Base-by-base conservation (phyloP, 2,329 filamentous ascomycete species). In the Scedosporium minutisporum region DNA sequence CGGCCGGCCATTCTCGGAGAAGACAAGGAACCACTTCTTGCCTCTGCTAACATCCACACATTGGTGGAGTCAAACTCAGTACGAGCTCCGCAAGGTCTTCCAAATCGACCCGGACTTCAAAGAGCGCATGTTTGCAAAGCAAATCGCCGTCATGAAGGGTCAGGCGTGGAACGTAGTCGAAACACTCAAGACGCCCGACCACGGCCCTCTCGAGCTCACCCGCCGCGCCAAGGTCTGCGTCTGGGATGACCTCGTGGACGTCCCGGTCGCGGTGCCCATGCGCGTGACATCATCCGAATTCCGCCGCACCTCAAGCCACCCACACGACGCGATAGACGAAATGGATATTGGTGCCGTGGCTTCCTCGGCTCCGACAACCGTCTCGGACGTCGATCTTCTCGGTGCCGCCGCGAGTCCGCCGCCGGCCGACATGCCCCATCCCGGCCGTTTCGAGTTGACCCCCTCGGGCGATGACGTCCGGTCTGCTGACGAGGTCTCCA, bases 161-260 rank as follows among this genome's bases (percentile, higher is more conserved):
- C 95, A 99, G 72, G 95, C 95, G 0, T 99, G 95, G 92, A 99
- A 99, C 72, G 95, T 99, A 0, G 95, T 99, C 4, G 95, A 99
- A 77, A 97, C 95, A 0, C 82, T 99, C 65, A 99, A 99, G 74
- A 90, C 90, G 18, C 81, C 86, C 0, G 95, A 97, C 70, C 93
- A 97, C 71, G 95, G 95, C 0, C 95, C 95, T 0, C 79, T 99
- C 18, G 95, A 97, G 75, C 83, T 99, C 61, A 97, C 95, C 4
- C 84, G 95, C 66, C 84, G 95, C 67, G 89, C 91, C 58, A 87
- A 93, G 69, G 93, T 99, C 18, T 96, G 92, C 69, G 93, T 99
- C 12, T 99, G 95, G 95, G 95, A 99, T 71, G 95, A 99, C 71
- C 79, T 97, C 23, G 95, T 99, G 23, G 95, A 99, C 69, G 90